Evolutionary conservation across 768 basidiomycete genomes (phyloP).

Genomic region (Favolaschia claudopus): DNA sequence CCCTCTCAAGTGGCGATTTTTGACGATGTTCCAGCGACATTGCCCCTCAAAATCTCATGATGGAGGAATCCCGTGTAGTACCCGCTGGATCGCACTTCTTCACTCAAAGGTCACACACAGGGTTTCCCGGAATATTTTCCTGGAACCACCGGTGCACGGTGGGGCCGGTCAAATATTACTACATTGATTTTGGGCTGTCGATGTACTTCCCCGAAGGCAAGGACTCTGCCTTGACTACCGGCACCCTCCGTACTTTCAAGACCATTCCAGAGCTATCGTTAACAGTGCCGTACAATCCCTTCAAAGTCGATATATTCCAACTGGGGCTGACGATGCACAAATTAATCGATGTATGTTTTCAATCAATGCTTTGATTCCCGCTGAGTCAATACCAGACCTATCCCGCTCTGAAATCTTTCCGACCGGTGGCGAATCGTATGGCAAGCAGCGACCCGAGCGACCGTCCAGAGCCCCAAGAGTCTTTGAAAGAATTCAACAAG

Average conservation of each 20-base stretch:
- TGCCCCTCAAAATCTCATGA: conserved; percentile 27
- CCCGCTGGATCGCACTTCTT: conserved; percentile 25
- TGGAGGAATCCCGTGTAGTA: conserved; percentile 26
- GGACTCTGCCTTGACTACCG: not conserved
- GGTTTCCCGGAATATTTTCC: conserved; percentile 1
- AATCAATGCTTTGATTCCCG: no score
- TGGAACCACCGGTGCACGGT: conserved; percentile 28
- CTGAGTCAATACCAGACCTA: no score
- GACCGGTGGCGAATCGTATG: no score
- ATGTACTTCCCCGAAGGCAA: not conserved
- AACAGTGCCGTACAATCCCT: not conserved
- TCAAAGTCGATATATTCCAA: not conserved
- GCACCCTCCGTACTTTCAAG: conserved; percentile 4
- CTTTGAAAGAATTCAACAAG: no score
- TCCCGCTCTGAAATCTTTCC: no score
- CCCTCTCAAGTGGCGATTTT: no score
- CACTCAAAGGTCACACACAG: not conserved
- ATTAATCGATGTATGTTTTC: no score
- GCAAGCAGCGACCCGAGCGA: no score
- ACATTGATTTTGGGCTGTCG: conserved; percentile 38
- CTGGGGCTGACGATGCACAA: no score
- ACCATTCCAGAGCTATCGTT: conserved; percentile 8
- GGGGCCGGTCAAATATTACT: conserved; percentile 34
- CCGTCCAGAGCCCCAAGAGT: no score
- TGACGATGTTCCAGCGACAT: conserved; percentile 22